Conservation (phyloP, 345 rosid genomes). For the Isatis tinctoria region DNA sequence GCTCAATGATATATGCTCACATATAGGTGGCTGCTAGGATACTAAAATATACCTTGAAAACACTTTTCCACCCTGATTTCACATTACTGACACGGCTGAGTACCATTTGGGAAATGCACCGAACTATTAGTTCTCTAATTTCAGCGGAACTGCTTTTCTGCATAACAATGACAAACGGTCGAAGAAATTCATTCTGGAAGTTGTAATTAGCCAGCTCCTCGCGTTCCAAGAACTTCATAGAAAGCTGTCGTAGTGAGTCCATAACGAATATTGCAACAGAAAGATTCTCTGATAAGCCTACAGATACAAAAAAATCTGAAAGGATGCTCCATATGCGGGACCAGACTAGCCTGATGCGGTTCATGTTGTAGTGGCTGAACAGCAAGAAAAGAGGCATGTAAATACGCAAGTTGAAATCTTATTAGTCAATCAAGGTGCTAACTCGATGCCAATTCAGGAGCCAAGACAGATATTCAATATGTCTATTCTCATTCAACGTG, state of each 20-base stretch:
- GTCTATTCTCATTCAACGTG: conserved; percentile 13
- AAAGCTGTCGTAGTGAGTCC: conserved; percentile 96
- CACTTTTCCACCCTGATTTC: conserved; percentile 99
- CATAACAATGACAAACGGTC: conserved; percentile 94
- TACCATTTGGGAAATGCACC: conserved; percentile 97
- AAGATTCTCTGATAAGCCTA: conserved; percentile 92
- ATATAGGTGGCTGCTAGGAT: conserved; percentile 17
- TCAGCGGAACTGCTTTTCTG: conserved; percentile 85
- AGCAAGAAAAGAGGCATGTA: conserved; percentile 7
- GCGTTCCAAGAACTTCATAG: conserved; percentile 94
- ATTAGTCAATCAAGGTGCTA: conserved; percentile 1
- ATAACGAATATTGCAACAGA: conserved; percentile 95
- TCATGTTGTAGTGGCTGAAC: conserved; percentile 96
- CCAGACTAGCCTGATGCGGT: conserved; percentile 97
- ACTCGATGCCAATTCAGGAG: not conserved
- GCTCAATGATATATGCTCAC: not conserved
- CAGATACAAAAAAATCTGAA: conserved; percentile 90
- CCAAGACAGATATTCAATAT: not conserved
- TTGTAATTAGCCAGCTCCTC: conserved; percentile 97
- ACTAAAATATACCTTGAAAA: conserved; percentile 65
- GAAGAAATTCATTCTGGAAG: conserved; percentile 92
- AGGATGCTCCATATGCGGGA: conserved; percentile 94
- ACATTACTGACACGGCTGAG: conserved; percentile 86
- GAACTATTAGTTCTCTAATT: conserved; percentile 82
- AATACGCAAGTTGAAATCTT: conserved; percentile 9